Percentiles rank a stretch among this genome's conserved stretches.
These are phyloP conservation scores for Mycena capillaripes DNA, from an alignment of 768 basidiomycete genomes.

Conservation along the genomic window DNA sequence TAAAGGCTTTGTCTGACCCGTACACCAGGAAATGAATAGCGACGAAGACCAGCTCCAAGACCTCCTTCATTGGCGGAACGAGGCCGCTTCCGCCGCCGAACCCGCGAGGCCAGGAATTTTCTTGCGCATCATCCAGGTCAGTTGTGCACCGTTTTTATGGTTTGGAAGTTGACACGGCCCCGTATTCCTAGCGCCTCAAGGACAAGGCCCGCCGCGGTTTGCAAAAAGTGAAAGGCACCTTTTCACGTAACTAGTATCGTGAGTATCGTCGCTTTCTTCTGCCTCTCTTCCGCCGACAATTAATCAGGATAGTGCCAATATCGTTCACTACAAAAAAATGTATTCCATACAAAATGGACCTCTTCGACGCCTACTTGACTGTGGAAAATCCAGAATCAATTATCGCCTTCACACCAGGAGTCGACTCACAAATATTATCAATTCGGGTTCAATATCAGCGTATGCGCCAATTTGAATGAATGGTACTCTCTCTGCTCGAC, in stretches of 20 bases:
- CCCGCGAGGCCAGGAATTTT: background rate
- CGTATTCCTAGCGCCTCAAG: constrained; percentile 4
- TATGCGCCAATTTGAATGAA: constrained; percentile 20
- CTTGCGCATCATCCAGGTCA: background rate
- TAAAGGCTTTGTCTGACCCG: background rate
- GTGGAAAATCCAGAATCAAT: background rate
- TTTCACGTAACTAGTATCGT: background rate
- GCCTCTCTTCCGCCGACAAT: background rate
- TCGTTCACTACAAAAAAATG: background rate
- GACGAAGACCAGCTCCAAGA: constrained; percentile 14
- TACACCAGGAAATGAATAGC: constrained; percentile 8
- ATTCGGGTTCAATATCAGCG: constrained; percentile 27
- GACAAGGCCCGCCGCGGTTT: background rate
- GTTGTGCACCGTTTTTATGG: background rate
- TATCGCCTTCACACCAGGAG: background rate
- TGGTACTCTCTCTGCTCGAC: constrained; percentile 12
- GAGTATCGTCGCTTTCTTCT: background rate
- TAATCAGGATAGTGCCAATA: background rate
- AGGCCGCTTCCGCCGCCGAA: background rate
- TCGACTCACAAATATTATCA: constrained; percentile 28
- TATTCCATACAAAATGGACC: background rate
- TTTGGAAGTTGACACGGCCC: background rate
- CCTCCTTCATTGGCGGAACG: background rate
- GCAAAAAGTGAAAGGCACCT: background rate
- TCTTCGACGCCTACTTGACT: constrained; percentile 1